phyloP scores from a whole-genome alignment of 352 stramenopile species.

The Thraustotheca clavata region DNA sequence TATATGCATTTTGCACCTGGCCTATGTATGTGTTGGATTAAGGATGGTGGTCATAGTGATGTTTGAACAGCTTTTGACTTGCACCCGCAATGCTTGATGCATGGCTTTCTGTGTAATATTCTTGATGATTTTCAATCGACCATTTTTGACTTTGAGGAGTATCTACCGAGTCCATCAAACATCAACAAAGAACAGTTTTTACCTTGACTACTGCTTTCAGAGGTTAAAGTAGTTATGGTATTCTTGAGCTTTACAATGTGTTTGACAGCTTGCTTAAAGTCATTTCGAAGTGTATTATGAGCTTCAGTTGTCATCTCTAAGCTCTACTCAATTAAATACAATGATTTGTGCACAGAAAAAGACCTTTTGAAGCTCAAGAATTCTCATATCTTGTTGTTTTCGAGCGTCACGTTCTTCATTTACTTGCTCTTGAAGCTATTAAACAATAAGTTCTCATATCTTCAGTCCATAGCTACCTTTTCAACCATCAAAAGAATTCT shows the following conservation, averaged over 20 bases:
- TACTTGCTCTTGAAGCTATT: neutral
- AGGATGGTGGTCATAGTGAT: no score
- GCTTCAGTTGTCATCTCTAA: neutral
- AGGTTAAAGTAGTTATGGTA: neutral
- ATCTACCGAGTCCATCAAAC: no score
- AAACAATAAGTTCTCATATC: no score
- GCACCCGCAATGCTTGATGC: neutral
- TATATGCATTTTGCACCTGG: neutral
- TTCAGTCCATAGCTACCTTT: no score
- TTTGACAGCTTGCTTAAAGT: constrained; percentile 20
- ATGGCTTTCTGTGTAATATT: neutral
- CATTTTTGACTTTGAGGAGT: no score
- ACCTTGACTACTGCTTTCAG: no score
- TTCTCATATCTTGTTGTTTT: neutral
- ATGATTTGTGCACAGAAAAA: neutral
- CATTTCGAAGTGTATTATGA: neutral
- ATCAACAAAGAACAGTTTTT: no score
- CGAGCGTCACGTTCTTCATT: neutral
- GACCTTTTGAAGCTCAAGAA: constrained; percentile 3
- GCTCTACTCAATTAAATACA: neutral
- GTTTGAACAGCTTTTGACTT: neutral
- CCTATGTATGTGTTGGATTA: neutral
- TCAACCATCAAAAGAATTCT: no score
- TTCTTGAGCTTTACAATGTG: constrained; percentile 23
- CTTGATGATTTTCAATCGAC: no score